Base-by-base conservation (phyloP, 352 stramenopile genomes). In the Globisporangium okanoganense region DNA sequence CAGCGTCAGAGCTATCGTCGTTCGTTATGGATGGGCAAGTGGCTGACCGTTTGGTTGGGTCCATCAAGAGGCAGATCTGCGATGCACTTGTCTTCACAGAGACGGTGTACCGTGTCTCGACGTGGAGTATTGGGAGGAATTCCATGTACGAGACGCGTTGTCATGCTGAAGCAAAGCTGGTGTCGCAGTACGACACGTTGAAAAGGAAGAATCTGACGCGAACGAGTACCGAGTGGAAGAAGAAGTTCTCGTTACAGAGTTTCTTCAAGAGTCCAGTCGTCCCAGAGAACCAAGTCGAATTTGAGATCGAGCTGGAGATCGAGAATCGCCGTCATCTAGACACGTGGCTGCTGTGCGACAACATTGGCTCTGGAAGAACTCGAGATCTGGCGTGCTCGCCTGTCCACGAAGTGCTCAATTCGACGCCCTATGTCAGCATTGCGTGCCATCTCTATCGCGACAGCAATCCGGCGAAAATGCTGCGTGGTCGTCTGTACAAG, bases 1-100 rank as follows among this genome's bases (percentile, higher is more conserved):
- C 50, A 25, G 54, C 47, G 8, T 87, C 77, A 4, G n/a, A 56
- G 33, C 43, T 85, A 9, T 85, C 75, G 2, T 60, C 64, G n/a
- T 78, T 78, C 56, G 56, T 67, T 2, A 48, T 85, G 33, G 62
- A 70, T 38, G 18, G 27, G 4, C 70, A 48, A 31, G 61, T 77
- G 43, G 64, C 49, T 3, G 64, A 73, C 10, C 71, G 63, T 27
- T 52, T 91, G 36, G 45, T 87, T 56, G 12, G 13, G 3, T 76
- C 70, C 51, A 58, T 88, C 16, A 80, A 83, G 51, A 63, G 54
- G 0, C 78, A 83, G 14, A 44, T 91, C 4, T 62, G 56, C n/a
- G 78, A 89, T 36, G 75, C 78, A 9, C 54, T 93, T 7, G 70
- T 91, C 36, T 93, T 93, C 62, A 90, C 84, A 0, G 70, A 88